Evolutionary conservation across 2,329 filamentous ascomycete species (phyloP).

Genomic region (Berkeleyomyces rouxiae): DNA sequence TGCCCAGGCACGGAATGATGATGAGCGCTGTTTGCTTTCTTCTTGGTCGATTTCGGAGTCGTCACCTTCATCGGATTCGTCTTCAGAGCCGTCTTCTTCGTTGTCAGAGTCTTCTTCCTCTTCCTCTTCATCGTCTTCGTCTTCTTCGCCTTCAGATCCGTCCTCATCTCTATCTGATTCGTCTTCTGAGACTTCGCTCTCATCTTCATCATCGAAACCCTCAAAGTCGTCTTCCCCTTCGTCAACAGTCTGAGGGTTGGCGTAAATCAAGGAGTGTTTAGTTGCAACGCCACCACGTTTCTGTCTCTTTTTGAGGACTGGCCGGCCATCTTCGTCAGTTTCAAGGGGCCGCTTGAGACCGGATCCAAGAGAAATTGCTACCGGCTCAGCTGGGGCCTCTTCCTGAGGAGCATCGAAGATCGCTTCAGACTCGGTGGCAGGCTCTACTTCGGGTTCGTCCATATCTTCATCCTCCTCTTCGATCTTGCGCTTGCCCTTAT

Average conservation of each 20-base stretch:
- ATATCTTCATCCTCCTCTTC: not conserved
- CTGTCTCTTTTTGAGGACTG: conserved; percentile 69
- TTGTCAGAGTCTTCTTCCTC: not conserved
- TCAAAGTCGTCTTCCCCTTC: conserved; percentile 34
- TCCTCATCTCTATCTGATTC: conserved; percentile 16
- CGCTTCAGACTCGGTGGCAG: conserved; percentile 9
- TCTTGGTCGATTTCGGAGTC: conserved; percentile 21
- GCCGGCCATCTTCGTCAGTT: conserved; percentile 59
- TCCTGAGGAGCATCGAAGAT: not conserved
- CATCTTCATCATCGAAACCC: conserved; percentile 23
- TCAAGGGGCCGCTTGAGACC: conserved; percentile 81
- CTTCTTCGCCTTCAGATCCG: conserved; percentile 13
- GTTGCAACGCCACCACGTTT: conserved; percentile 46
- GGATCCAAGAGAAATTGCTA: conserved; percentile 36
- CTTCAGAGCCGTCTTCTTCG: conserved; percentile 16
- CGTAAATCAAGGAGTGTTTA: conserved; percentile 30
- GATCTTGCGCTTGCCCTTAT: conserved; percentile 14
- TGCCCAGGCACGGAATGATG: conserved; percentile 89
- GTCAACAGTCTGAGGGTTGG: conserved; percentile 25
- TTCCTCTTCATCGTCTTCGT: conserved; percentile 17
- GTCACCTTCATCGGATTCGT: conserved; percentile 17
- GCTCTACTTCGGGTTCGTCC: not conserved
- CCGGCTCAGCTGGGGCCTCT: conserved; percentile 11
- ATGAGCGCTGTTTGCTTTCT: conserved; percentile 24
- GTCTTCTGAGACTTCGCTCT: conserved; percentile 16